phyloP scores from a whole-genome alignment of 495 filamentous ascomycete species.

The Neurospora sp. region DNA sequence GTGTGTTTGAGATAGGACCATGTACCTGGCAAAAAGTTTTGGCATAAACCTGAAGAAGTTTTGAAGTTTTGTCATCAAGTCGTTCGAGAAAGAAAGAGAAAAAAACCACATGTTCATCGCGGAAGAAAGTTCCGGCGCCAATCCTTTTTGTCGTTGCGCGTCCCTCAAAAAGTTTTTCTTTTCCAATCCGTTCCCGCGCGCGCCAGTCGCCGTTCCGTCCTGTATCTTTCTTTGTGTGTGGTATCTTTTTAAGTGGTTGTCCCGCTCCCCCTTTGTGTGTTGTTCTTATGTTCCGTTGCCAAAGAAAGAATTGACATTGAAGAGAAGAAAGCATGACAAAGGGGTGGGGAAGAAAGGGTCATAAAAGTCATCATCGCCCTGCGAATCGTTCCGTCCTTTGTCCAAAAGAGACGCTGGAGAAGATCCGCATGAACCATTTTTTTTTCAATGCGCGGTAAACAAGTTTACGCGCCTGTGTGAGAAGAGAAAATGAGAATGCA shows the following conservation, averaged over 20 bases:
- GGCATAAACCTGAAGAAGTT: background rate
- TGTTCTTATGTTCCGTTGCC: background rate
- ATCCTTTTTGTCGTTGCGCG: background rate
- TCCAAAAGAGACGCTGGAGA: background rate
- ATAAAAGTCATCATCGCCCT: background rate
- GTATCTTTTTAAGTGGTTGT: background rate
- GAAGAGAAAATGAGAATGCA: background rate
- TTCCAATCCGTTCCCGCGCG: background rate
- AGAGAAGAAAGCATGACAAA: background rate
- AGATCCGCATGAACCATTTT: background rate
- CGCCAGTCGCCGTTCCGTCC: background rate
- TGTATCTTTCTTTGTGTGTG: background rate
- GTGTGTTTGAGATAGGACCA: background rate
- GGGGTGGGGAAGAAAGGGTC: background rate
- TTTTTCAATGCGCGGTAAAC: background rate
- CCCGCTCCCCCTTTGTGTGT: background rate
- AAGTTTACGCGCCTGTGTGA: background rate
- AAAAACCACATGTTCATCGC: background rate
- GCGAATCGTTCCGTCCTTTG: background rate
- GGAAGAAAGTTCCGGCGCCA: background rate
- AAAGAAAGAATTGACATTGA: background rate
- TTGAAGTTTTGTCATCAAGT: background rate
- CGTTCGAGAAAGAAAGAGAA: background rate
- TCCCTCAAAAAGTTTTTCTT: background rate
- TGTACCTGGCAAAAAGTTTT: background rate